Percentiles rank a stretch among this genome's conserved stretches.
Evolutionary conservation across 805 yeast species (phyloP).

Genomic region (Ogataea salicorniae): DNA sequence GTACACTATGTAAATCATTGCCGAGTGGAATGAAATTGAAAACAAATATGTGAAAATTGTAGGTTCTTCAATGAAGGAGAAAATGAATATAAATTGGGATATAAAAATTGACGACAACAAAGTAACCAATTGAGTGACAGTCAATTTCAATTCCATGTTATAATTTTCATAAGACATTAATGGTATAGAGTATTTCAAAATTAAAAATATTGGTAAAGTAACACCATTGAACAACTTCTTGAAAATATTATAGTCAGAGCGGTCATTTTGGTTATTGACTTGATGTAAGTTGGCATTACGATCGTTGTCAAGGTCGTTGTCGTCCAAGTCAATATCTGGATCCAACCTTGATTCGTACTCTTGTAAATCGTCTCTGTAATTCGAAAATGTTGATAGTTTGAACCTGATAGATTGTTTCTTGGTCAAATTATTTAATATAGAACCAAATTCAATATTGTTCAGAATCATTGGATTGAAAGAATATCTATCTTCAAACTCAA

Average conservation of each 20-base stretch:
- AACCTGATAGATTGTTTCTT: constrained; percentile 16
- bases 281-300: background rate
- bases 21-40: constrained; percentile 1
- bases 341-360: constrained; percentile 19
- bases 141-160: constrained; percentile 17
- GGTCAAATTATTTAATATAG: constrained; percentile 22
- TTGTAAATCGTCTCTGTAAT: constrained; percentile 13
- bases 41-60: constrained; percentile 9
- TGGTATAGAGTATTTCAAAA: constrained; percentile 23
- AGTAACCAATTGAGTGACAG: constrained; percentile 11
- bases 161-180: constrained; percentile 19
- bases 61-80: constrained; percentile 18
- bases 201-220: constrained; percentile 16
- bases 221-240: constrained; percentile 8
- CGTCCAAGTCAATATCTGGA: constrained; percentile 6
- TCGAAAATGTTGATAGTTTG: constrained; percentile 8
- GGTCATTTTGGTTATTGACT: constrained; percentile 1
- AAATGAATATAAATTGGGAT: constrained; percentile 18
- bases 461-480: constrained; percentile 26
- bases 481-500: constrained; percentile 27
- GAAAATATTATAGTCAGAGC: background rate
- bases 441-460: constrained; percentile 25
- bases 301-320: constrained; percentile 7
- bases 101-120: constrained; percentile 16
- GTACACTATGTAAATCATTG: constrained; percentile 9